Evolutionary conservation across 176 grass and related monocot species (phyloP).

Genomic region (Hyparrhenia diplandra): DNA sequence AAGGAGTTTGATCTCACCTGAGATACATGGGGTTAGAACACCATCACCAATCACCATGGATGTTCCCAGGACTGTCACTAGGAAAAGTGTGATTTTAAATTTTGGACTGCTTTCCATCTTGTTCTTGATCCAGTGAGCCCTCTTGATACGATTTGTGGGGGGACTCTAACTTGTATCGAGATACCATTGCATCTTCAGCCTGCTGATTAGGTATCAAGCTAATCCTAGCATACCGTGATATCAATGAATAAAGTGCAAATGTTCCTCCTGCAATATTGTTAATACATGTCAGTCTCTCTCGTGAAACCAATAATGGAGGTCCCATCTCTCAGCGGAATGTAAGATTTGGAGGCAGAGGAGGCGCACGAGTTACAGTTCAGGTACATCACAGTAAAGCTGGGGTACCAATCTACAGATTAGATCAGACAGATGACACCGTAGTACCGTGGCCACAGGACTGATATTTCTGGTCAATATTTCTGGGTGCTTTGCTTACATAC

Average conservation of each 20-base stretch:
- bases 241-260: conserved; percentile 82
- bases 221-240: conserved; percentile 62
- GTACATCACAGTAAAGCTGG: not conserved
- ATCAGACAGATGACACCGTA: not conserved
- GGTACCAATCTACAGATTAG: not conserved
- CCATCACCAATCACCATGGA: conserved; percentile 88
- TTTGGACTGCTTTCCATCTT: conserved; percentile 50
- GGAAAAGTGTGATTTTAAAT: conserved; percentile 49
- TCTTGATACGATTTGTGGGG: conserved; percentile 27
- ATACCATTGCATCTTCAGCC: conserved; percentile 58
- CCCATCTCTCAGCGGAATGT: not conserved
- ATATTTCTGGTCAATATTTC: too few relatives aligned
- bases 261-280: conserved; percentile 51
- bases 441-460: not conserved
- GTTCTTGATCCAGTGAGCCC: conserved; percentile 55
- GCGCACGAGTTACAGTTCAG: not conserved
- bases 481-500: not conserved
- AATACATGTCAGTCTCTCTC: not conserved
- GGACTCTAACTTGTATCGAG: conserved; percentile 51
- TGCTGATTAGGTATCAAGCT: conserved; percentile 75
- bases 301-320: not conserved
- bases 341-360: not conserved
- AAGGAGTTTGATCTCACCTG: conserved; percentile 37
- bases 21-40: conserved; percentile 66
- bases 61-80: conserved; percentile 65